Evolutionary conservation across 805 yeast species (phyloP).

Genomic region (Candida maesae): DNA sequence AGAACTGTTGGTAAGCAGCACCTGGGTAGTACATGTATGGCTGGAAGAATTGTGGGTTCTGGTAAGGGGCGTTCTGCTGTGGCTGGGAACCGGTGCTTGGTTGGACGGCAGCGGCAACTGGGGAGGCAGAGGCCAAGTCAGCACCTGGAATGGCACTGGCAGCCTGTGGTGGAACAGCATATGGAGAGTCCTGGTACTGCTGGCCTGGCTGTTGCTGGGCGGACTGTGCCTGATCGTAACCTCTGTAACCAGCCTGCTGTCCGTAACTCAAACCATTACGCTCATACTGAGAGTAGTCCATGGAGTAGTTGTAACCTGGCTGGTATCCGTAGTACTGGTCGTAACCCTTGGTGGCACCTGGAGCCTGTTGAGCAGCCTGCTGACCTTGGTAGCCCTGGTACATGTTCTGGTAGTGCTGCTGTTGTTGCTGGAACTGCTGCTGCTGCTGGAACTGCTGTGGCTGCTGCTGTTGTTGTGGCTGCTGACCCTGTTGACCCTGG

Average conservation of each 20-base stretch:
- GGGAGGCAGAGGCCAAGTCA: constrained; percentile 25
- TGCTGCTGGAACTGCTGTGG: constrained; percentile 11
- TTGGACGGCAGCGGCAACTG: constrained; percentile 28
- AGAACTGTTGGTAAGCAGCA: constrained; percentile 16
- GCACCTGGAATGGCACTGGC: constrained; percentile 15
- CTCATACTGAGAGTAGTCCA: constrained; percentile 15
- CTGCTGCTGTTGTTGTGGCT: constrained; percentile 10
- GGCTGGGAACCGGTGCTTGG: constrained; percentile 23
- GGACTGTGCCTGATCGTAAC: constrained; percentile 10
- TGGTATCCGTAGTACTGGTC: constrained; percentile 29
- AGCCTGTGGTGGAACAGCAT: constrained; percentile 27
- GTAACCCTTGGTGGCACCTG: constrained; percentile 31
- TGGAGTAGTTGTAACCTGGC: constrained; percentile 16
- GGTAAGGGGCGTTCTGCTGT: constrained; percentile 15
- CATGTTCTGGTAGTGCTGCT: constrained; percentile 12
- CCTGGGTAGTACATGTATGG: constrained; percentile 25
- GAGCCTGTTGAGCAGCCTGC: constrained; percentile 19
- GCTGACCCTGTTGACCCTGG: constrained; percentile 9
- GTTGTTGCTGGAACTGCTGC: constrained; percentile 12
- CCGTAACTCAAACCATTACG: constrained; percentile 4
- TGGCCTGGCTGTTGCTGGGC: constrained; percentile 16
- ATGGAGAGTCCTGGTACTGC: constrained; percentile 26
- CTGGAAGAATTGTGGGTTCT: constrained; percentile 14
- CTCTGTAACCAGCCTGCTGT: constrained; percentile 11
- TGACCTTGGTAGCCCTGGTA: constrained; percentile 17